A percentile compares a stretch with the other conserved stretches of the same genome.
phyloP scores from a whole-genome alignment of 129 eudicot species.

The Oenanthe sinensis region DNA sequence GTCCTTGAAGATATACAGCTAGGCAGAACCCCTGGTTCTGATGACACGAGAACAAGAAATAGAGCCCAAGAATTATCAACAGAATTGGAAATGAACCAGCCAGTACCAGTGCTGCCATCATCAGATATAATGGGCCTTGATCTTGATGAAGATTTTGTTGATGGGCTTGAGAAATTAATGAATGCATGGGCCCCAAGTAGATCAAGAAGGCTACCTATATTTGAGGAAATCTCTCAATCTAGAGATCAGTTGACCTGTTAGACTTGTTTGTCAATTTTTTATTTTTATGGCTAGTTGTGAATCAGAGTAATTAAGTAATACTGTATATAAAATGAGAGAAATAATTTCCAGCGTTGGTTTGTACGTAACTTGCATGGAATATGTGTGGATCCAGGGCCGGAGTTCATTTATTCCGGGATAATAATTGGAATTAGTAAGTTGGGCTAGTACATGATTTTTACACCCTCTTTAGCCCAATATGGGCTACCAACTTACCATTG shows the following conservation, averaged over 20 bases:
- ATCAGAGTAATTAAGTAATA: too few species aligned
- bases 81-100: conserved; percentile 42
- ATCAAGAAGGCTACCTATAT: conserved; percentile 79
- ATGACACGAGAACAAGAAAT: conserved; percentile 35
- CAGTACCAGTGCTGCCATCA: conserved; percentile 9
- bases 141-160: conserved; percentile 59
- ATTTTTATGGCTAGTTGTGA: too few species aligned
- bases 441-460: too few species aligned
- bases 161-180: conserved; percentile 60
- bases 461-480: too few species aligned
- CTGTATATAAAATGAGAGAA: background rate
- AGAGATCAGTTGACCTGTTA: conserved; percentile 90
- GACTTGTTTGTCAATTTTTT: background rate
- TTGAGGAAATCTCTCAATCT: conserved; percentile 63
- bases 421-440: too few species aligned
- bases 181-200: conserved; percentile 62
- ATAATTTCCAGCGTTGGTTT: background rate
- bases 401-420: too few species aligned
- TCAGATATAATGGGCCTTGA: conserved; percentile 34
- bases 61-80: conserved; percentile 50
- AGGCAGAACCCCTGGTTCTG: conserved; percentile 47
- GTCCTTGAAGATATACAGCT: conserved; percentile 54
- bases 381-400: too few species aligned
- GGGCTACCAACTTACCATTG: too few species aligned
- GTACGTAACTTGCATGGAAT: background rate